These are phyloP conservation scores for Setomelanomma holmii DNA, from an alignment of 2,329 filamentous ascomycete species.

Conservation along the genomic window DNA sequence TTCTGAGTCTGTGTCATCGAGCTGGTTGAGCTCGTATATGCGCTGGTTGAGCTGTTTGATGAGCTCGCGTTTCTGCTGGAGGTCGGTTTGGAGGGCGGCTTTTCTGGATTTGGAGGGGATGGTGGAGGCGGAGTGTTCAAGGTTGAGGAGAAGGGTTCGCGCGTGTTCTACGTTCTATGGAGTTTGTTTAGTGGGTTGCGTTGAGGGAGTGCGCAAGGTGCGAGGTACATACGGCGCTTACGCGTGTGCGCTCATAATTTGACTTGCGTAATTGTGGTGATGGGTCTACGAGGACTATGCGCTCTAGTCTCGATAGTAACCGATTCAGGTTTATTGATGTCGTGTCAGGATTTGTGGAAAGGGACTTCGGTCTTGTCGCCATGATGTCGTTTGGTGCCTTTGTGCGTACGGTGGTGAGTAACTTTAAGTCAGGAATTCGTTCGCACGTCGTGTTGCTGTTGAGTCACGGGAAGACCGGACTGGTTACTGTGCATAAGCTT, in stretches of 20 bases:
- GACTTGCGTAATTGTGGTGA: slow-evolving; percentile 66
- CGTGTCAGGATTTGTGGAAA: slow-evolving; percentile 32
- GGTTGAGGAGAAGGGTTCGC: slow-evolving; percentile 69
- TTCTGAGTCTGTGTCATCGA: slow-evolving; percentile 51
- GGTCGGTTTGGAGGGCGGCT: slow-evolving; percentile 67
- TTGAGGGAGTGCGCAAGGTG: neutral
- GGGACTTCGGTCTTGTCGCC: slow-evolving; percentile 29
- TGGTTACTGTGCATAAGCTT: no score
- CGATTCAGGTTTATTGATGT: slow-evolving; percentile 63
- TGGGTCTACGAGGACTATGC: slow-evolving; percentile 67
- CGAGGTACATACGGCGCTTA: slow-evolving; percentile 56
- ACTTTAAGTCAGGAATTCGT: no score
- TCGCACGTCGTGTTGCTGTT: no score
- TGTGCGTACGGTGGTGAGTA: no score
- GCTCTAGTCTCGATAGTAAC: slow-evolving; percentile 70
- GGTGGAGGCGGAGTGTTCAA: slow-evolving; percentile 72
- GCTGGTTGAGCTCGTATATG: slow-evolving; percentile 71
- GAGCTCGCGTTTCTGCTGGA: slow-evolving; percentile 69
- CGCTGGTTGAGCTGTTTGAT: slow-evolving; percentile 71
- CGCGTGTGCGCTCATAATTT: slow-evolving; percentile 70
- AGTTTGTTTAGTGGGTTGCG: neutral
- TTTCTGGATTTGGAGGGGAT: slow-evolving; percentile 55
- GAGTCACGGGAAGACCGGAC: no score
- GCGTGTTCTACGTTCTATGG: slow-evolving; percentile 75
- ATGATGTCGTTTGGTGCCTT: slow-evolving; percentile 21